Evolutionary conservation across 2,329 filamentous ascomycete genomes (phyloP).

Genomic region (Trichoderma arundinaceum): DNA sequence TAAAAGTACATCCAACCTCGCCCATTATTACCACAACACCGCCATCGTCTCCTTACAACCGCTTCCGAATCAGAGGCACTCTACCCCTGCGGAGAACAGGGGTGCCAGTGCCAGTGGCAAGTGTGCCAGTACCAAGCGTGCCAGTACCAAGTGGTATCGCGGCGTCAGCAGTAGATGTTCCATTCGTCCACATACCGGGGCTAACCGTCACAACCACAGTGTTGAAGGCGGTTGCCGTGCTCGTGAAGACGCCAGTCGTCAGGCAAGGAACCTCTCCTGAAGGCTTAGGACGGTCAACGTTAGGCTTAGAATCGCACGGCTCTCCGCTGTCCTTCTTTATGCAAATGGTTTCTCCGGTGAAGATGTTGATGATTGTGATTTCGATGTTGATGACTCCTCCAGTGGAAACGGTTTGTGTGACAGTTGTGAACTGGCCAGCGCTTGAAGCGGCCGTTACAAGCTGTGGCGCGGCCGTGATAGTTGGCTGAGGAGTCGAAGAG

Average conservation of each 20-base stretch:
- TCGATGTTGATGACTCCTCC: slow-evolving; percentile 41
- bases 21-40: background rate
- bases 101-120: slow-evolving; percentile 9
- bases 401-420: slow-evolving; percentile 37
- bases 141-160: slow-evolving; percentile 4
- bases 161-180: slow-evolving; percentile 12
- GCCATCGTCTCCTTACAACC: background rate
- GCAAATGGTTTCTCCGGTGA: slow-evolving; percentile 42
- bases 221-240: slow-evolving; percentile 46
- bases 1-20: background rate
- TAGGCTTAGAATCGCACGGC: slow-evolving; percentile 36
- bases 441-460: slow-evolving; percentile 31
- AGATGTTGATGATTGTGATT: slow-evolving; percentile 42
- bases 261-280: slow-evolving; percentile 36
- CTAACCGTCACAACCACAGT: slow-evolving; percentile 44
- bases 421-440: slow-evolving; percentile 35
- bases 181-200: slow-evolving; percentile 7
- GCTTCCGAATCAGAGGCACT: slow-evolving; percentile 6
- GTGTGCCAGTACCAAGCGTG: background rate
- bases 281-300: background rate
- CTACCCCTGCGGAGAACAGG: slow-evolving; percentile 5
- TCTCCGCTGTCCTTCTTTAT: slow-evolving; percentile 39
- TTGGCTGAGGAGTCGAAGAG: slow-evolving; percentile 31
- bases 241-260: slow-evolving; percentile 38
- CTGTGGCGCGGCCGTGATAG: slow-evolving; percentile 38